phyloP scores from a whole-genome alignment of 2,329 filamentous ascomycete species.

The Aureobasidium melanogenum region DNA sequence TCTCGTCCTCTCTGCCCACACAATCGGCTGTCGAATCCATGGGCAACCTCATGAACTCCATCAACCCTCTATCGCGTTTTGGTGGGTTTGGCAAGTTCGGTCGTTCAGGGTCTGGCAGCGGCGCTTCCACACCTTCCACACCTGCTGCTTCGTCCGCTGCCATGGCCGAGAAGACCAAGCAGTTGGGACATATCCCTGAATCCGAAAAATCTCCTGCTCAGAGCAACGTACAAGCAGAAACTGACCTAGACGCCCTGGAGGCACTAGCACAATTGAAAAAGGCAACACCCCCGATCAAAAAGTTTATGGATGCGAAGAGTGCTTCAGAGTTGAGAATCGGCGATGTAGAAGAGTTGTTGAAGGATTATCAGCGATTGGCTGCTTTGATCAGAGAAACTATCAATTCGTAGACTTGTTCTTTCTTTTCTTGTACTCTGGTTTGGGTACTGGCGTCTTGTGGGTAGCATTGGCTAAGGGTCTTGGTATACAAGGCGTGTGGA shows the following conservation, averaged over 20 bases:
- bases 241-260: slow-evolving; percentile 32
- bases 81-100: slow-evolving; percentile 27
- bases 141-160: slow-evolving; percentile 25
- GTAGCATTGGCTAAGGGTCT: too few relatives aligned
- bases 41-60: slow-evolving; percentile 24
- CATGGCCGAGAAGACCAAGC: slow-evolving; percentile 43
- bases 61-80: slow-evolving; percentile 30
- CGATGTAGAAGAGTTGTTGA: slow-evolving; percentile 38
- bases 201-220: slow-evolving; percentile 13
- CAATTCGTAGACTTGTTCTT: not conserved
- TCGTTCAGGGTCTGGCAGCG: slow-evolving; percentile 20
- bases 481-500: not conserved
- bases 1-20: slow-evolving; percentile 9
- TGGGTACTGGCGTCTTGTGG: not conserved
- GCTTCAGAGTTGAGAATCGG: slow-evolving; percentile 37
- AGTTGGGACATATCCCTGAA: slow-evolving; percentile 21
- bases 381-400: slow-evolving; percentile 35
- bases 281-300: slow-evolving; percentile 37
- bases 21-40: slow-evolving; percentile 18
- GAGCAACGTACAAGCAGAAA: slow-evolving; percentile 10
- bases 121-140: slow-evolving; percentile 17
- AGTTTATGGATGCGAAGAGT: slow-evolving; percentile 38
- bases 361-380: slow-evolving; percentile 33
- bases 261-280: slow-evolving; percentile 37
- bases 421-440: not conserved